Evolutionary conservation across 2,329 filamentous ascomycete species (phyloP), one percentile per base, ranked within the genome.

Genomic region (Didymellaceae sp.): DNA sequence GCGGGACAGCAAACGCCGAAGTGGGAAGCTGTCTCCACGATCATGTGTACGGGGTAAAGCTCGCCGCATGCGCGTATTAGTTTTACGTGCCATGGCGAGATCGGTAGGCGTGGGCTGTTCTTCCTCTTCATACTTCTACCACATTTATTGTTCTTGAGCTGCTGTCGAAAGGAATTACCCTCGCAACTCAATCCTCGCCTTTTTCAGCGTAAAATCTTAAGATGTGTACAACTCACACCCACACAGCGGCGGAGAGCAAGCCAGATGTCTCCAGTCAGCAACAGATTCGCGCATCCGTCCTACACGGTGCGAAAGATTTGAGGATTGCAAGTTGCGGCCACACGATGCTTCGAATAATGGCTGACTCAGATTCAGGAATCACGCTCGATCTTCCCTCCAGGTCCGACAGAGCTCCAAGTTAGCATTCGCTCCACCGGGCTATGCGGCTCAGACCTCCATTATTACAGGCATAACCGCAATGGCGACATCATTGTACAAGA

Each of bases 381-480:
- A 39, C 79, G 82, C 55, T 62, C 70, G 8, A 69, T 82, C 35
- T 58, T 75, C 22, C 59, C 76, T 11, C 83, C 82, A 11, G 65
- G 68, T 31, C 67, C 75, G 21, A 70, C 74, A 55, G 85, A 89
- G 68, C 80, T 89, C 44, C 82, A 89, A 74, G 74, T 89, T 55
- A 78, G 81, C 55, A 79, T 89, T 56, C 82, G 81, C 55, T 80
- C 82, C 58, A 89, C 86, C 4, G 86, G 86, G 21, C 84, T 90
- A 66, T 89, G 86, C 71, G 86, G 86, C 66, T 86, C 83, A 41
- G 86, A 90, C 70, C 80, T 87, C 5, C 87, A 96, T 80, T 96
- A 96, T 85, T 96, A 90, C 82, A 79, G 83, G 57, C 88, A 95
- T 73, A 90, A 90, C 67, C 86, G 88, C 68, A 96, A 96, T 74